A percentile compares a stretch with the other conserved stretches of the same genome.
Conservation (phyloP, 2,329 filamentous ascomycete genomes). For the Colletotrichum spinosum region DNA sequence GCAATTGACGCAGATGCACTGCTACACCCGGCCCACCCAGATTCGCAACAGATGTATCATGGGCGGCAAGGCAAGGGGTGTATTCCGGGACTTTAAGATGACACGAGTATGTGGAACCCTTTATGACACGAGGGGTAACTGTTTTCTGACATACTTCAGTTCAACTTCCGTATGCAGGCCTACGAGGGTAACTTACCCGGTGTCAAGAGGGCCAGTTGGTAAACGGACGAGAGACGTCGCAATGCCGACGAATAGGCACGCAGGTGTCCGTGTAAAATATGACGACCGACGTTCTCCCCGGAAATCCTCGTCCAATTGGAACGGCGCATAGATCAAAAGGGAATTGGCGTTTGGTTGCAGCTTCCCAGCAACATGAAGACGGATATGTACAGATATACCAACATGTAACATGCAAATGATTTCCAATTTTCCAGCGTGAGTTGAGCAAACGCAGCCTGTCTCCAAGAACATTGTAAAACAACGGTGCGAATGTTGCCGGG, state of each 20-base stretch:
- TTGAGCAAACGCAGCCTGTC: neutral
- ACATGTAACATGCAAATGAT: slow-evolving; percentile 18
- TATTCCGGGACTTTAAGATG: slow-evolving; percentile 94
- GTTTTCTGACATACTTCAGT: slow-evolving; percentile 65
- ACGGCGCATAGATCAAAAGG: neutral
- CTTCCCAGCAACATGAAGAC: neutral
- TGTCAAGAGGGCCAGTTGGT: slow-evolving; percentile 98
- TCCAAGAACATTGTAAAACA: neutral
- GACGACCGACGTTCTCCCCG: neutral
- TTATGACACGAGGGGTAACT: neutral
- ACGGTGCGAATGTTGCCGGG: neutral
- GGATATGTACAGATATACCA: slow-evolving; percentile 22
- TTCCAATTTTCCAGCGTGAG: neutral
- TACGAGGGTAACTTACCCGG: slow-evolving; percentile 87
- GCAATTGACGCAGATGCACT: slow-evolving; percentile 93
- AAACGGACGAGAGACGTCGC: slow-evolving; percentile 47
- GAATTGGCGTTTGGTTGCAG: slow-evolving; percentile 21
- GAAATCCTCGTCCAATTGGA: neutral
- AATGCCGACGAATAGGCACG: slow-evolving; percentile 2
- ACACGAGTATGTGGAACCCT: slow-evolving; percentile 76
- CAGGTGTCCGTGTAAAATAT: slow-evolving; percentile 18
- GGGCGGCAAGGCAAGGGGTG: slow-evolving; percentile 88
- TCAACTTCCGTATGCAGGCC: slow-evolving; percentile 91
- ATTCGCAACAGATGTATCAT: slow-evolving; percentile 94
- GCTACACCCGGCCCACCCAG: slow-evolving; percentile 92